phyloP scores from a whole-genome alignment of 495 filamentous ascomycete genomes.

The Parmelia sp. region DNA sequence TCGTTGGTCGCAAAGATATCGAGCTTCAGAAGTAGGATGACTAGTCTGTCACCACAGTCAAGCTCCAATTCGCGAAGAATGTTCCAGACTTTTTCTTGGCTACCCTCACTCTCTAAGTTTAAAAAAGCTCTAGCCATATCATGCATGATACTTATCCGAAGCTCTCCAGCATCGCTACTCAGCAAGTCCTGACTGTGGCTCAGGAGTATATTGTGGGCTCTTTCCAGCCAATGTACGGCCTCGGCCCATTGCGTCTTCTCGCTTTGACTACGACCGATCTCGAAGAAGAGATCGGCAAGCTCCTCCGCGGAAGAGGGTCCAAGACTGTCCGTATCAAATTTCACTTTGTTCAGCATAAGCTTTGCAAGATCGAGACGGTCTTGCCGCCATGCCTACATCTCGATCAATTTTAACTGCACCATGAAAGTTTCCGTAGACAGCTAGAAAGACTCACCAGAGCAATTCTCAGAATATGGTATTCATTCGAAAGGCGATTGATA shows the following conservation, averaged over 20 bases:
- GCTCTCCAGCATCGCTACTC: constrained; percentile 54
- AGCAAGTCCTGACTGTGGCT: constrained; percentile 48
- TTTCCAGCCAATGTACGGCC: constrained; percentile 68
- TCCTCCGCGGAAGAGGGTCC: constrained; percentile 51
- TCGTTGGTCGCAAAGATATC: constrained; percentile 48
- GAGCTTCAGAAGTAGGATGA: constrained; percentile 63
- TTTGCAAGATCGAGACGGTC: constrained; percentile 68
- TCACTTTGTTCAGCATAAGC: constrained; percentile 61
- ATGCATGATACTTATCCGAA: constrained; percentile 61
- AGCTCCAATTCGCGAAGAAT: constrained; percentile 53
- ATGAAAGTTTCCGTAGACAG: background rate
- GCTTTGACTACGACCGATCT: constrained; percentile 58
- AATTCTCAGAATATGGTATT: constrained; percentile 67
- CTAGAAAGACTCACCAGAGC: constrained; percentile 49
- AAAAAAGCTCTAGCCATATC: constrained; percentile 47
- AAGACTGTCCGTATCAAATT: constrained; percentile 33
- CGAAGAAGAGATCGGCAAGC: constrained; percentile 66
- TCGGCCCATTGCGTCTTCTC: constrained; percentile 45
- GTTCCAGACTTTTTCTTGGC: constrained; percentile 48
- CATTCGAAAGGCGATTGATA: constrained; percentile 41
- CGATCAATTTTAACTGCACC: constrained; percentile 18
- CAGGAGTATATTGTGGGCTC: constrained; percentile 55
- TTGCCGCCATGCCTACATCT: constrained; percentile 61
- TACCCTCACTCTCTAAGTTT: constrained; percentile 31
- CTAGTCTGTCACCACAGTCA: constrained; percentile 54